Percentiles rank a stretch among this genome's conserved stretches.
Conservation (phyloP, 2,329 filamentous ascomycete genomes). For the Aotearoamyces nothofagi region DNA sequence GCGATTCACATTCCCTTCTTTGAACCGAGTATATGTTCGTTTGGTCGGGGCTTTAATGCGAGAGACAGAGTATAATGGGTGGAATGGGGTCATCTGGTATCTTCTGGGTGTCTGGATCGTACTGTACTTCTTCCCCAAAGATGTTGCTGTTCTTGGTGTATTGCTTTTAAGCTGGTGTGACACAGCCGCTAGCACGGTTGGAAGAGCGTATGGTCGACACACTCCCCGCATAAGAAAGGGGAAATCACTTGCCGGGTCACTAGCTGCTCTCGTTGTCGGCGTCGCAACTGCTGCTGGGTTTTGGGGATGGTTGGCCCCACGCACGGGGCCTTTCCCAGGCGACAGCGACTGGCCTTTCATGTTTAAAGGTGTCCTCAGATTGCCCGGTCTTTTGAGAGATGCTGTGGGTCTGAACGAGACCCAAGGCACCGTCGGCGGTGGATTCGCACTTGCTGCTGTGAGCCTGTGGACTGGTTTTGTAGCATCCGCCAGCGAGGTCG, state of each 20-base stretch:
- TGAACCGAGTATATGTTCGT: constrained; percentile 81
- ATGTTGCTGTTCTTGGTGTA: constrained; percentile 78
- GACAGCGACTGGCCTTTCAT: constrained; percentile 61
- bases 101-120: constrained; percentile 80
- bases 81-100: constrained; percentile 96
- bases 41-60: constrained; percentile 85
- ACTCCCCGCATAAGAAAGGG: constrained; percentile 73
- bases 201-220: constrained; percentile 75
- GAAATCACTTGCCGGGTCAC: constrained; percentile 81
- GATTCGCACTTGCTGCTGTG: constrained; percentile 62
- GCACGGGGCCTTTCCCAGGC: constrained; percentile 47
- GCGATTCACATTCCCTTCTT: constrained; percentile 63
- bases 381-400: constrained; percentile 45
- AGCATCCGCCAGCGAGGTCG: constrained; percentile 75
- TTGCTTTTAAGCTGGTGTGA: constrained; percentile 95
- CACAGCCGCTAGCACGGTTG: constrained; percentile 89
- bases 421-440: constrained; percentile 50
- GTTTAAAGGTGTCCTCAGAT: constrained; percentile 61
- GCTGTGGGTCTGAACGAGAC: constrained; percentile 43
- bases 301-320: constrained; percentile 74
- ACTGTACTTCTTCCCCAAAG: constrained; percentile 80
- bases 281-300: constrained; percentile 73
- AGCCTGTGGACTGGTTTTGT: constrained; percentile 79
- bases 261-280: constrained; percentile 72
- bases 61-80: constrained; percentile 84